Evolutionary conservation across 768 basidiomycete genomes (phyloP), one percentile per base, ranked within the genome.

Genomic region (Obba rivulosa): DNA sequence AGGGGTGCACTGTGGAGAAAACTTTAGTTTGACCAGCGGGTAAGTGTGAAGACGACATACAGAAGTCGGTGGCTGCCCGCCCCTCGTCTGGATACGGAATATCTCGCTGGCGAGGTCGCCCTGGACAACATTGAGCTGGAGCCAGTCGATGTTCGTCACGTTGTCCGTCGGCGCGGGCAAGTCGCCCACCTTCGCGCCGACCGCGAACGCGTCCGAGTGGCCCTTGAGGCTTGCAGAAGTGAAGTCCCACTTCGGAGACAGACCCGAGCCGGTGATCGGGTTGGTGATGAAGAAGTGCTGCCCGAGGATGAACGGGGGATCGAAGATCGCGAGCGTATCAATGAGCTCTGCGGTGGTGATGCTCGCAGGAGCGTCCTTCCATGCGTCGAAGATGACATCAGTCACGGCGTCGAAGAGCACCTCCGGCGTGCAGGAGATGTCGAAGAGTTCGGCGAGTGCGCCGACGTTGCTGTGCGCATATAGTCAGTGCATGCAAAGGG

Each of bases 31-130:
- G 8, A n/a, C 16, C n/a, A 16, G 9, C 41, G 8, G 21, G 4
- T 24, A 4, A 18, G 22, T 9, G 9, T 8, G 38, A 48, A 21
- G 10, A 13, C n/a, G n/a, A n/a, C n/a, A n/a, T 61, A 71, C 75
- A 28, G 74, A 68, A 20, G 75, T 54, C 25, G 81, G 81, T 35
- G 81, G 74, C 40, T 75, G 74, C 13, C 83, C 82, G 11, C 69
- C 74, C 4, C 65, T 57, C 16, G 80, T 84, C 52, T 78, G 65
- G 3, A 76, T 63, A 36, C 83, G 68, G 63, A 75, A 83, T 2
- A 83, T 64, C 48, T 68, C 57, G 25, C 62, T 69, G 0, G 81
- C 81, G 31, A 83, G 62, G 2, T 63, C 56, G 1, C 82, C 84
- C 22, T 69, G 42, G 3, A 78, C 64, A 21, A 53, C 59, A n/a